Evolutionary conservation across 768 basidiomycete species (phyloP), one percentile per base, ranked within the genome.

Genomic region (Boletus pseudopeckii): DNA sequence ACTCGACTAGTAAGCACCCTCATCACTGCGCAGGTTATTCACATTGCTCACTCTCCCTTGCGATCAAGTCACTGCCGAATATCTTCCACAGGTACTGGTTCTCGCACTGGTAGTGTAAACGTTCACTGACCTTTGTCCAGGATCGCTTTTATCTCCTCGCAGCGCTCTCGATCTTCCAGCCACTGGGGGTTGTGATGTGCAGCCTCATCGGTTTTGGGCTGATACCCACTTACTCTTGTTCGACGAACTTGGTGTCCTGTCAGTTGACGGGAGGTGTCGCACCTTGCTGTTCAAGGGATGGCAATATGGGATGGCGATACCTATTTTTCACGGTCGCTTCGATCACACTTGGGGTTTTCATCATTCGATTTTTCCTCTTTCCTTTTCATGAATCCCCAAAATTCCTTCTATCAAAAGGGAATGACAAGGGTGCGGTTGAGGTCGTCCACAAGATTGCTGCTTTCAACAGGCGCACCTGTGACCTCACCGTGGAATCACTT

Each of bases 231-330:
- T 51, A 54, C 20, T 62, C 61, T 15, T 62, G 61, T 44, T 36
- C 60, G 1, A 32, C 52, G 30, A 14, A 30, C 14, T 17, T 57
- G 33, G 45, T 40, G 8, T 62, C 61, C 9, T 62, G 61, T 52
- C 34, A 14, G 0, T 33, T 58, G 30, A 61, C 59, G 1, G 53
- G 45, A 42, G 60, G 55, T 37, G 33, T 36, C 17, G 4, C 28
- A 17, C 61, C 61, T 39, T 62, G 61, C n/a, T 62, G 59, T 36
- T 54, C 61, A 11, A 61, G 13, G 34, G 42, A 42, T 17, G 45
- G 6, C 18, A 61, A 61, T 28, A 61, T 62, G 61, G 61, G 61
- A 18, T 63, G 61, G 61, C 54, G 57, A n/a, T 62, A 62, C 24
- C 17, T 55, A 1, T 28, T 55, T 28, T 62, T 61, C 46, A 33